Percentiles rank a stretch among this genome's conserved stretches.
Conservation (phyloP, 2,329 filamentous ascomycete genomes). For the Alternaria ethzedia region DNA sequence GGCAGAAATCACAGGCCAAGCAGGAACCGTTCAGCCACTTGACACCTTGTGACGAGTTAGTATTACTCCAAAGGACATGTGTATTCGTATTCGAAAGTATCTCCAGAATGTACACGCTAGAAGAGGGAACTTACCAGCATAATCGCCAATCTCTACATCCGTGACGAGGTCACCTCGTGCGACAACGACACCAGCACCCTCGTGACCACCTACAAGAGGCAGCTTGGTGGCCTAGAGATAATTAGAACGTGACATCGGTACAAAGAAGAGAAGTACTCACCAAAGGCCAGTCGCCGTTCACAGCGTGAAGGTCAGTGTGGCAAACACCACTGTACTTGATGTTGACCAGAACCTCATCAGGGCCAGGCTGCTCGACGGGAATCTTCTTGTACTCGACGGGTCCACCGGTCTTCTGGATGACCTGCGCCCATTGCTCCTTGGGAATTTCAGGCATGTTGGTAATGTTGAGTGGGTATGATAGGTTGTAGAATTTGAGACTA, state of each 20-base stretch:
- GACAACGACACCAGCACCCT: constrained; percentile 83
- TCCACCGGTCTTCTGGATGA: constrained; percentile 81
- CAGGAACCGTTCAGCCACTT: constrained; percentile 93
- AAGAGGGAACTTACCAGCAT: constrained; percentile 60
- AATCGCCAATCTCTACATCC: constrained; percentile 78
- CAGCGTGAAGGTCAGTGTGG: constrained; percentile 83
- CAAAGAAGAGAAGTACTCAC: constrained; percentile 21
- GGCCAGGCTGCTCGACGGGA: constrained; percentile 78
- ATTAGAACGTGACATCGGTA: constrained; percentile 19
- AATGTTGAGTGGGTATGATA: neutral
- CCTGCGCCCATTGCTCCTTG: constrained; percentile 87
- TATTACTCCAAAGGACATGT: neutral
- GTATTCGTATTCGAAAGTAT: neutral
- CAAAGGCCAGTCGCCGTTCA: constrained; percentile 90
- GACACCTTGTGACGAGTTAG: constrained; percentile 58
- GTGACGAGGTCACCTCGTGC: constrained; percentile 76
- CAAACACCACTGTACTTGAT: constrained; percentile 90
- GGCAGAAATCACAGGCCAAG: constrained; percentile 82
- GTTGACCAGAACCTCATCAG: constrained; percentile 91
- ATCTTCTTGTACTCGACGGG: constrained; percentile 78
- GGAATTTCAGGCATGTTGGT: constrained; percentile 67
- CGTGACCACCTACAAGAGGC: constrained; percentile 81
- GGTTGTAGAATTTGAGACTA: neutral
- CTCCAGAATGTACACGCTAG: neutral
- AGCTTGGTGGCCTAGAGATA: constrained; percentile 67